Percentiles rank a stretch among this genome's conserved stretches.
Conservation (phyloP, 768 basidiomycete genomes). For the Suillus clintonianus region DNA sequence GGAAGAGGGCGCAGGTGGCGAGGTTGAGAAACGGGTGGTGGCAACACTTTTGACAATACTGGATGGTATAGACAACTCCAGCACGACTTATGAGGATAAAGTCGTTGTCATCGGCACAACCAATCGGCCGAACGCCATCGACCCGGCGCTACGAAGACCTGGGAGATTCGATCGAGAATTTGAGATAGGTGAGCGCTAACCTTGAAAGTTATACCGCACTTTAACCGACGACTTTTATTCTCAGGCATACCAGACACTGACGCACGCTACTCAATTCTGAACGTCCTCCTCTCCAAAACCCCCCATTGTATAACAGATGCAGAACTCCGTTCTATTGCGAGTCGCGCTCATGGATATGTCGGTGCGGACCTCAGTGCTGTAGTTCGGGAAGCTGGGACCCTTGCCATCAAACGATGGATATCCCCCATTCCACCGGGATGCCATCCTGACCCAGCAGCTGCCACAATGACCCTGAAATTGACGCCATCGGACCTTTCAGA, state of each 20-base stretch:
- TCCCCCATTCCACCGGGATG: constrained; percentile 20
- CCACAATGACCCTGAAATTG: constrained; percentile 39
- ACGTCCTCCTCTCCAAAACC: constrained; percentile 79
- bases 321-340: constrained; percentile 68
- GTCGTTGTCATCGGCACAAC: constrained; percentile 97
- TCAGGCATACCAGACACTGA: constrained; percentile 86
- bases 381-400: constrained; percentile 89
- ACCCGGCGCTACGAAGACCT: constrained; percentile 87
- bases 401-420: constrained; percentile 86
- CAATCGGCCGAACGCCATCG: constrained; percentile 93
- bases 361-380: constrained; percentile 94
- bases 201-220: neutral
- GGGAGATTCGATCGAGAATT: constrained; percentile 95
- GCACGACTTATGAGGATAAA: constrained; percentile 46
- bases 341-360: constrained; percentile 91
- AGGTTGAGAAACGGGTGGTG: constrained; percentile 95
- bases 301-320: constrained; percentile 68
- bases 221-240: neutral
- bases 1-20: constrained; percentile 88
- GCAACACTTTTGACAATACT: constrained; percentile 92
- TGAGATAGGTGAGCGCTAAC: constrained; percentile 71
- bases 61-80: constrained; percentile 77
- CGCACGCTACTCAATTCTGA: constrained; percentile 82
- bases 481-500: constrained; percentile 62
- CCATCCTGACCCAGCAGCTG: constrained; percentile 8